Percentiles rank a stretch among this genome's conserved stretches.
These are phyloP conservation scores for Gastrodia elata DNA, from an alignment of 106 monocot genomes.

Conservation along the genomic window DNA sequence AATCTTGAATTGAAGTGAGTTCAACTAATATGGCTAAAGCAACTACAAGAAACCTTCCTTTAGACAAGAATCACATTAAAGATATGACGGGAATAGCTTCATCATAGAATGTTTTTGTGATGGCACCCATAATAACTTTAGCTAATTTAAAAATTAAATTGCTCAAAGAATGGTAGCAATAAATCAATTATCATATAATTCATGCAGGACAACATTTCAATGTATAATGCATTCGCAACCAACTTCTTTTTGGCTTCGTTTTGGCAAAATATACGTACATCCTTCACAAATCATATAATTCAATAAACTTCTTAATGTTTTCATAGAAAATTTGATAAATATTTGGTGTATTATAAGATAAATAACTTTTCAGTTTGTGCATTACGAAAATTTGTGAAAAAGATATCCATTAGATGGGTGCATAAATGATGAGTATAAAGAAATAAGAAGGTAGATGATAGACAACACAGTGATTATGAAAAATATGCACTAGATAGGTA, in stretches of 20 bases:
- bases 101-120: not conserved
- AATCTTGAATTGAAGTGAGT: not conserved
- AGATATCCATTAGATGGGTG: not conserved
- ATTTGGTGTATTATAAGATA: not conserved
- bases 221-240: not conserved
- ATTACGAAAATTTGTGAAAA: not conserved
- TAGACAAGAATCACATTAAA: not conserved
- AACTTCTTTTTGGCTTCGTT: not conserved
- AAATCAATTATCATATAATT: not conserved
- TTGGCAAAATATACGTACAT: not conserved
- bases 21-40: not conserved
- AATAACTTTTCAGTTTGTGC: not conserved
- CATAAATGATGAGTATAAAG: not conserved
- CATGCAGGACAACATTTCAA: not conserved
- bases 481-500: not conserved
- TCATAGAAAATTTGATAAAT: not conserved
- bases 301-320: not conserved
- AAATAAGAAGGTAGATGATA: not conserved
- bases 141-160: not conserved
- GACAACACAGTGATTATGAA: not conserved
- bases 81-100: not conserved
- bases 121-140: not conserved
- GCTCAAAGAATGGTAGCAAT: not conserved
- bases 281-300: not conserved
- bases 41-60: not conserved